These are phyloP conservation scores for Cutaneotrichosporon cavernicola DNA, from an alignment of 1,284 basidiomycete species.

Conservation along the genomic window DNA sequence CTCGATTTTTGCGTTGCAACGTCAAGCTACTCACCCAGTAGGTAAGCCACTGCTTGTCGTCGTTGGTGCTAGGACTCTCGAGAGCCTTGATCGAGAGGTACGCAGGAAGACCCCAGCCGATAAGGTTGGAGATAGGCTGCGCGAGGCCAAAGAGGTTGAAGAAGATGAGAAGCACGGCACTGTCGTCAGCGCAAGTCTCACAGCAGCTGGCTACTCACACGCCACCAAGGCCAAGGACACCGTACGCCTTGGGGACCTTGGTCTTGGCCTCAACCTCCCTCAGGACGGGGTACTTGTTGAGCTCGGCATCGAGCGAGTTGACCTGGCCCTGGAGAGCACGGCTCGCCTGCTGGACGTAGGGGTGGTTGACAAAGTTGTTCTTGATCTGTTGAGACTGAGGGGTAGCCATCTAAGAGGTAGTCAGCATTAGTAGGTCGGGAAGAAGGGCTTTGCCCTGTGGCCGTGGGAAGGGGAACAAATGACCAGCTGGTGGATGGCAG, in stretches of 20 bases:
- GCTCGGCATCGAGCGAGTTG: slow-evolving; percentile 90
- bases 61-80: slow-evolving; percentile 52
- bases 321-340: slow-evolving; percentile 73
- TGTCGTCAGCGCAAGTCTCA: slow-evolving; percentile 18
- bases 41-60: slow-evolving; percentile 56
- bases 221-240: slow-evolving; percentile 70
- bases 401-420: slow-evolving; percentile 37
- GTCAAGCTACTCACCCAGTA: slow-evolving; percentile 47
- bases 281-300: slow-evolving; percentile 85
- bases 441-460: background rate
- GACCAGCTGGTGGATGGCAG: background rate
- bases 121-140: slow-evolving; percentile 51
- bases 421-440: slow-evolving; percentile 4
- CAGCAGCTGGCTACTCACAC: slow-evolving; percentile 51
- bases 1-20: background rate
- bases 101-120: slow-evolving; percentile 56
- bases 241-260: slow-evolving; percentile 88
- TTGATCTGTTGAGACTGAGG: slow-evolving; percentile 51
- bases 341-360: slow-evolving; percentile 73
- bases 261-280: slow-evolving; percentile 83
- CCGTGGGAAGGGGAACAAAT: background rate
- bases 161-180: slow-evolving; percentile 53
- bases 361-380: slow-evolving; percentile 68
- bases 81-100: slow-evolving; percentile 55
- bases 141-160: slow-evolving; percentile 56